phyloP scores from a whole-genome alignment of 2,329 filamentous ascomycete species.

The Fusarium azukiicola region DNA sequence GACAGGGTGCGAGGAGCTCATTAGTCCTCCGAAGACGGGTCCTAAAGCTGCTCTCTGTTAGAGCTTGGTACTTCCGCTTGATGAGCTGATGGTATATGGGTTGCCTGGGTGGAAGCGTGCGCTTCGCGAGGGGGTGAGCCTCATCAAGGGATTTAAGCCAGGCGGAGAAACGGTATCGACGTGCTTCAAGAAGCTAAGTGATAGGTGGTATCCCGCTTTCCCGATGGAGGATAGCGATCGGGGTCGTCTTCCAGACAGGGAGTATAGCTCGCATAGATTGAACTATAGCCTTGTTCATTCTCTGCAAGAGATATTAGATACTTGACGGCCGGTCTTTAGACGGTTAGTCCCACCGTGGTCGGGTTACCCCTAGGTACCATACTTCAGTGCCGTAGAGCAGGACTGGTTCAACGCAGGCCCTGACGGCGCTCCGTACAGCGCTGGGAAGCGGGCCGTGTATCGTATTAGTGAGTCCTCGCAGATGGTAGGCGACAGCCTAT shows the following conservation, averaged over 20 bases:
- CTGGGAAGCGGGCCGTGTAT: no score
- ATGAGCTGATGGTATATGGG: slow-evolving; percentile 3
- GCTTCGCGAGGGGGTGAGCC: slow-evolving; percentile 40
- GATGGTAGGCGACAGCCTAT: no score
- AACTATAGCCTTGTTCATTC: slow-evolving; percentile 23
- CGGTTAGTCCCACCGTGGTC: background rate
- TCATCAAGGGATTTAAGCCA: slow-evolving; percentile 19
- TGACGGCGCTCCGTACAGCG: no score
- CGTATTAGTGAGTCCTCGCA: no score
- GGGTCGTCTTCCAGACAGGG: slow-evolving; percentile 11
- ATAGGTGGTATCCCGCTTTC: slow-evolving; percentile 28
- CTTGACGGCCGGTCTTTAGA: slow-evolving; percentile 22
- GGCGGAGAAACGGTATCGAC: slow-evolving; percentile 24
- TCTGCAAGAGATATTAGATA: slow-evolving; percentile 28
- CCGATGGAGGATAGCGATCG: slow-evolving; percentile 28
- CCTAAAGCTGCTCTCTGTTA: background rate
- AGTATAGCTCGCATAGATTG: background rate
- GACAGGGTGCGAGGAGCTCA: slow-evolving; percentile 28
- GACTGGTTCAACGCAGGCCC: no score
- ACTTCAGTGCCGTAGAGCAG: no score
- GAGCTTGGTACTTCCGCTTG: slow-evolving; percentile 33
- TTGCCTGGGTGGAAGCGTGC: slow-evolving; percentile 21
- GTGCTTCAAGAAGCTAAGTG: slow-evolving; percentile 29
- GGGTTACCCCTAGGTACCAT: no score
- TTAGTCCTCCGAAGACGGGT: slow-evolving; percentile 33